Conservation (phyloP, 768 basidiomycete genomes). For the Kwoniella shandongensis region DNA sequence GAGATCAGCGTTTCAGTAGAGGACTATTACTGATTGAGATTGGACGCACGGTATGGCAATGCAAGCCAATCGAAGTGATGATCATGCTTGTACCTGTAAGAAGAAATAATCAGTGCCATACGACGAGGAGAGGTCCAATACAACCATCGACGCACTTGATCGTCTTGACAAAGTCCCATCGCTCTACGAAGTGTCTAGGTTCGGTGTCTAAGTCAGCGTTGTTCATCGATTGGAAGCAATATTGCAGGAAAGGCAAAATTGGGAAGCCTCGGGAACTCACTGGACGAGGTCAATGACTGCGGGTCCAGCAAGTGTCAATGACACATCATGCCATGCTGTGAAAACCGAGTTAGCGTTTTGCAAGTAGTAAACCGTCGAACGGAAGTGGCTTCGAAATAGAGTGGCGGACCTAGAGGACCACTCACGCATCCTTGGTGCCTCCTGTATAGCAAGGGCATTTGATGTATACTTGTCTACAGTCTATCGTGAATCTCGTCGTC, state of each 20-base stretch:
- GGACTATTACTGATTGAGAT: not conserved
- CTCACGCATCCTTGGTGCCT: constrained; percentile 50
- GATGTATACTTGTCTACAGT: constrained; percentile 62
- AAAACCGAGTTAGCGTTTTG: constrained; percentile 7
- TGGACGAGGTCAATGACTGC: constrained; percentile 87
- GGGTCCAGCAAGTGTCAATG: constrained; percentile 59
- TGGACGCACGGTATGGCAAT: constrained; percentile 46
- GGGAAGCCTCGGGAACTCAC: too few species aligned
- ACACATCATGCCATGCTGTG: constrained; percentile 83
- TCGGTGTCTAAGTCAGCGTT: too few species aligned
- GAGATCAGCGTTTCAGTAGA: constrained; percentile 6
- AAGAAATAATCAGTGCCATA: not conserved
- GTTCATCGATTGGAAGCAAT: too few species aligned
- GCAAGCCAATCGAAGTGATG: constrained; percentile 52
- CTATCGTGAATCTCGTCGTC: constrained; percentile 54
- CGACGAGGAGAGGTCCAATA: too few species aligned
- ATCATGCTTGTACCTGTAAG: constrained; percentile 48
- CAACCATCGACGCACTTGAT: constrained; percentile 23
- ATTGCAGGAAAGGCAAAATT: too few species aligned
- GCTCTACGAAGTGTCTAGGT: constrained; percentile 78
- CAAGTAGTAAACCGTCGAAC: too few species aligned
- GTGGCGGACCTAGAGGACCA: too few species aligned
- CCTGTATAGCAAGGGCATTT: constrained; percentile 52
- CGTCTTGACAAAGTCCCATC: constrained; percentile 60
- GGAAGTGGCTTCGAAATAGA: too few species aligned